Evolutionary conservation across 495 filamentous ascomycete species (phyloP).

Genomic region (Pseudoneurospora amorphoporcata): DNA sequence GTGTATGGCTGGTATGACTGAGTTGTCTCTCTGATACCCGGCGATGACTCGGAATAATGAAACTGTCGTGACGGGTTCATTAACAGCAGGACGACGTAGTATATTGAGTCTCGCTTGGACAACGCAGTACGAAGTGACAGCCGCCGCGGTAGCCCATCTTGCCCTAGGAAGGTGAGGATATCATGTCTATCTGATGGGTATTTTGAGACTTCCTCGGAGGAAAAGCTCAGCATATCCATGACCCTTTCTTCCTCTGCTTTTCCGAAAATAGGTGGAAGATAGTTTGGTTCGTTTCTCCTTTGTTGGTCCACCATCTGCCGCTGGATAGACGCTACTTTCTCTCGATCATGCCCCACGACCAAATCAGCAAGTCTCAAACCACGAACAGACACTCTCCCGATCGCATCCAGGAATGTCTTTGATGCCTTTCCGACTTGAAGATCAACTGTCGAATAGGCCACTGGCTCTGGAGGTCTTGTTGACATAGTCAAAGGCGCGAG

Average conservation of each 20-base stretch:
- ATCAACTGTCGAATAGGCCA: constrained; percentile 46
- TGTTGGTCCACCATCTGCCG: constrained; percentile 39
- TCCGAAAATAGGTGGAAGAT: constrained; percentile 44
- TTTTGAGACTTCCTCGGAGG: constrained; percentile 33
- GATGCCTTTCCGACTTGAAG: constrained; percentile 47
- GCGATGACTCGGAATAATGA: constrained; percentile 35
- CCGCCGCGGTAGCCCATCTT: constrained; percentile 33
- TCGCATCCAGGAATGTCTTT: constrained; percentile 37
- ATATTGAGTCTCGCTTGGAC: constrained; percentile 42
- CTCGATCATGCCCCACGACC: constrained; percentile 36
- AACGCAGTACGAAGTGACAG: constrained; percentile 38
- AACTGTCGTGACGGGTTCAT: constrained; percentile 20
- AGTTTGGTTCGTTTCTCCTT: constrained; percentile 39
- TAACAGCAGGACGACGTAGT: constrained; percentile 41
- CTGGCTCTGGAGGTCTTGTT: constrained; percentile 29
- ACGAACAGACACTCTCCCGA: constrained; percentile 31
- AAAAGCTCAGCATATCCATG: constrained; percentile 39
- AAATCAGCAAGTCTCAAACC: constrained; percentile 40
- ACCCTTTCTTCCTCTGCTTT: constrained; percentile 37
- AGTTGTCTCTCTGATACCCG: constrained; percentile 34
- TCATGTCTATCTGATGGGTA: constrained; percentile 37
- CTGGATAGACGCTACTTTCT: constrained; percentile 37
- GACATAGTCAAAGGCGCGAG: constrained; percentile 36
- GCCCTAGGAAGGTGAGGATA: constrained; percentile 36
- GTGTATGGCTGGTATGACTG: constrained; percentile 36